Base-by-base conservation (phyloP, 1,284 basidiomycete genomes). In the Ceratobasidium sp. region DNA sequence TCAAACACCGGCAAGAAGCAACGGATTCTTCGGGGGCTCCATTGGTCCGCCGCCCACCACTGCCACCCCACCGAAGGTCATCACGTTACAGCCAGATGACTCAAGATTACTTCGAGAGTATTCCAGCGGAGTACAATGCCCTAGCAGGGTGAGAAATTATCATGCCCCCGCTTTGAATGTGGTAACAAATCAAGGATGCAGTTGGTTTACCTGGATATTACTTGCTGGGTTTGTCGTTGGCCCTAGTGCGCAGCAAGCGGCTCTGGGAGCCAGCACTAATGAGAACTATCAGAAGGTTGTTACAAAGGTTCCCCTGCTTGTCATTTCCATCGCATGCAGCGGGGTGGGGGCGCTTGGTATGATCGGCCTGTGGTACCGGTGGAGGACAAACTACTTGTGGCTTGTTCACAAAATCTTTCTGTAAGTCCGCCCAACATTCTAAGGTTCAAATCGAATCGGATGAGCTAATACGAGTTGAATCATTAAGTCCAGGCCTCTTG, bases 51-150 rank as follows among this genome's bases (percentile, higher is more conserved):
- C 63, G 63, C 40, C 63, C 63, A 9, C n/a, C n/a, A 44, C 39
- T 66, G 40, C 13, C 6, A 44, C 15, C 15, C 26, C 63, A 44
- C 12, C 63, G 63, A n/a, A 42, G 39, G 9, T 66, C 63, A 6
- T 71, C 69, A 5, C 46, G 39, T n/a, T 71, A 71, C 53, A 71
- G 69, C 69, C 53, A 71, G 40, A 71, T 71, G 69, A 71, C 69
- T 15, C 20, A 55, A 55, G 51, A 71, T 12, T 71, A 71, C 33
- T 71, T 58, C 40, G 69, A 40, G 5, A 71, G 23, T 20, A 55
- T 71, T 42, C 69, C 69, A 28, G 51, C 40, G 20, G n/a, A 13
- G 28, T 56, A 71, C 26, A 71, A 71, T 58, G 53, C 69, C 18
- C 42, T 55, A 39, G 69, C 69, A 20, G 33, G 69, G 69, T 71